Evolutionary conservation across 192 early-diverging fungal genomes (phyloP), one percentile per base, ranked within the genome.

Genomic region (Entomortierella lignicola): DNA sequence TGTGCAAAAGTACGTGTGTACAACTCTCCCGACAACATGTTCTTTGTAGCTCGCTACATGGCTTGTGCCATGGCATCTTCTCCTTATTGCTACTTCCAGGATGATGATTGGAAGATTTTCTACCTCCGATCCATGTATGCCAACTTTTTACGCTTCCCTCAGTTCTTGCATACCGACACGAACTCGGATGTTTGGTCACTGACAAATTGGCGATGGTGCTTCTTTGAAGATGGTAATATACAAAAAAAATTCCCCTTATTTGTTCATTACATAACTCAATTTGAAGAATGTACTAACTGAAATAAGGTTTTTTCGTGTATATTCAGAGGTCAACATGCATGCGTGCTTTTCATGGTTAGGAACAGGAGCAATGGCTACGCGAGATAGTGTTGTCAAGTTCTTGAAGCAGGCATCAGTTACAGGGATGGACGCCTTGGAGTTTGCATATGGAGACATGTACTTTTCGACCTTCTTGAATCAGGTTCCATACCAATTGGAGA

Each of bases 61-160:
- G 88, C 88, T 2, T 89, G 88, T 43, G 72, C 82, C 13, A 80
- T 83, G 77, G 84, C 88, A 13, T 80, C 80, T 11, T 86, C 86
- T 2, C 85, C 84, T 0, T 87, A 87, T 55, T 89, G 88, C 60
- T 89, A 89, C 64, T 89, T 89, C 39, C 86, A 87, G 68, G 88
- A 87, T 63, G 85, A 86, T 30, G 85, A 86, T 59, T 86, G 85
- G 85, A 65, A 71, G 31, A 77, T 77, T 15, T 65, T 65, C 12
- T 81, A 84, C 43, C 54, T 87, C 32, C 63, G 88, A 52, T 81
- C 83, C 53, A 80, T 87, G 48, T 89, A 89, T 71, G 85, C 86
- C 54, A 89, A 89, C 42, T 89, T 87, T 67, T 57, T 89, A 13
- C 74, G 85, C 0, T 85, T 83, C 44, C 85, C 88, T 4, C 71